A percentile compares a stretch with the other conserved stretches of the same genome.
These are phyloP conservation scores for Paramecium pentaurelia DNA, from an alignment of 73 alveolate genomes.

Conservation along the genomic window DNA sequence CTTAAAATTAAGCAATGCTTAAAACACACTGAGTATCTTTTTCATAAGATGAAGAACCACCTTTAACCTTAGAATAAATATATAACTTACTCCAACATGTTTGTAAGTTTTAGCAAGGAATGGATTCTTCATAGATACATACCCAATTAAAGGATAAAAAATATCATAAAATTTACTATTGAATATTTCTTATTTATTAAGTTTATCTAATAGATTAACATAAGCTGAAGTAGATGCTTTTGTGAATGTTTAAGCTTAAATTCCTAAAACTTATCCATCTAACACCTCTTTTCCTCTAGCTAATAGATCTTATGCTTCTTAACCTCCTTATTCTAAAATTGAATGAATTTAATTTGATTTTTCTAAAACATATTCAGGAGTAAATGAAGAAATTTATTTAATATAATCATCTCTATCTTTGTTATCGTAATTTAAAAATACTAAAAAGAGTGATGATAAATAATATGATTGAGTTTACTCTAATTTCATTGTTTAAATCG, in stretches of 20 bases:
- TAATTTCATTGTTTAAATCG: neutral
- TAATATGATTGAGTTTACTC: neutral
- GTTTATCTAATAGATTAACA: neutral
- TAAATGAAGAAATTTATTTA: neutral
- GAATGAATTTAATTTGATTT: neutral
- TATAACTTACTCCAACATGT: neutral
- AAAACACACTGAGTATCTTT: conserved; percentile 29
- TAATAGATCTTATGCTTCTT: neutral
- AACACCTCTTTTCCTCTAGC: neutral
- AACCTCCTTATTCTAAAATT: neutral
- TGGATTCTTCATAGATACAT: neutral
- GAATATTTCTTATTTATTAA: neutral
- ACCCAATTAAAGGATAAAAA: conserved; percentile 15
- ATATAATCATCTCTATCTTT: neutral
- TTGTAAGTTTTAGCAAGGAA: neutral
- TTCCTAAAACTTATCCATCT: neutral
- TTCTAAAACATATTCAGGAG: neutral
- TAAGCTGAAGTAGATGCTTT: neutral
- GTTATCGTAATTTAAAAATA: neutral
- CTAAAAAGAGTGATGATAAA: neutral
- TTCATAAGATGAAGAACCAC: neutral
- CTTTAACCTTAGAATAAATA: neutral
- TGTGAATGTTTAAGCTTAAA: neutral
- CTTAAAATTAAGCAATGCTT: neutral
- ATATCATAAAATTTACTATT: neutral